These are phyloP conservation scores for Kwoniella sp. DNA, from an alignment of 768 basidiomycete species.

Conservation along the genomic window DNA sequence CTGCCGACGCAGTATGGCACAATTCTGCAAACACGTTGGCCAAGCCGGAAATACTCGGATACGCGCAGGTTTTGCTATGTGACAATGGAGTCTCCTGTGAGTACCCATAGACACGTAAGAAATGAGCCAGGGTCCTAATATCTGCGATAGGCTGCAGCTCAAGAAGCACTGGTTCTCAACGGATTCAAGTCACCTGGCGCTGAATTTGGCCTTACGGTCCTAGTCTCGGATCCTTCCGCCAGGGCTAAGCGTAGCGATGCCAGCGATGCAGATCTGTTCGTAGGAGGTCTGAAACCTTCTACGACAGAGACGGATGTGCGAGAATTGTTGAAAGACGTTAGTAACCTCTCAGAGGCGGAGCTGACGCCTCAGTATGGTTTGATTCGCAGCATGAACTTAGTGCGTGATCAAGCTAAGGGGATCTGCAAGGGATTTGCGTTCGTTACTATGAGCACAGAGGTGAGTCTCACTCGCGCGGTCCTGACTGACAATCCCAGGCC, in stretches of 20 bases:
- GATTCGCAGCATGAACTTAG: conserved; percentile 76
- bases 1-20: conserved; percentile 65
- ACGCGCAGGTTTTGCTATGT: conserved; percentile 91
- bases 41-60: conserved; percentile 90
- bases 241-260: conserved; percentile 87
- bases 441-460: conserved; percentile 81
- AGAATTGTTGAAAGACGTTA: conserved; percentile 60
- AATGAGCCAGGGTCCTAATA: conserved; percentile 1
- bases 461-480: conserved; percentile 46
- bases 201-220: conserved; percentile 66
- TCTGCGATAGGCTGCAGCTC: conserved; percentile 55
- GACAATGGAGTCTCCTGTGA: conserved; percentile 77
- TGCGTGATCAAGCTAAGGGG: conserved; percentile 60
- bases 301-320: conserved; percentile 72
- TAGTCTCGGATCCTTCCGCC: conserved; percentile 82
- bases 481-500: conserved; percentile 13
- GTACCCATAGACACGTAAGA: conserved; percentile 38
- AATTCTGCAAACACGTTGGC: conserved; percentile 94
- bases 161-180: conserved; percentile 73
- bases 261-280: conserved; percentile 76
- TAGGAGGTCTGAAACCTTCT: conserved; percentile 76
- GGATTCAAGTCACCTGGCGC: conserved; percentile 56
- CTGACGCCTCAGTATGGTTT: conserved; percentile 63
- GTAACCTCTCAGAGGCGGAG: background rate
- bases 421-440: conserved; percentile 83